These are phyloP conservation scores for Alternaria metachromatica DNA, from an alignment of 2,329 filamentous ascomycete genomes.

Conservation along the genomic window DNA sequence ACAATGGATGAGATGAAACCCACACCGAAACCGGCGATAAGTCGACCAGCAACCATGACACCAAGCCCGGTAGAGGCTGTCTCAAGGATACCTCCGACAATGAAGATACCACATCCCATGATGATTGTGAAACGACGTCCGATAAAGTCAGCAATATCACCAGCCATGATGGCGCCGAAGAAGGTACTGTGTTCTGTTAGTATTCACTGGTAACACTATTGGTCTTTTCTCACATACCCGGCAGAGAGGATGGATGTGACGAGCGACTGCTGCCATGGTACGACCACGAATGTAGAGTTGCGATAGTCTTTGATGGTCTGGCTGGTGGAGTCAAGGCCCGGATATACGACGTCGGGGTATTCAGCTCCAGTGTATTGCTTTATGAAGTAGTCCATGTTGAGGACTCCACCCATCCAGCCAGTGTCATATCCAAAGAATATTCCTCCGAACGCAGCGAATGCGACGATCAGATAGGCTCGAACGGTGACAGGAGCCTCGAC, in stretches of 20 bases:
- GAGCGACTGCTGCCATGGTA: constrained; percentile 58
- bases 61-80: constrained; percentile 66
- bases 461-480: constrained; percentile 56
- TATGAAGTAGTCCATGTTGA: constrained; percentile 53
- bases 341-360: constrained; percentile 50
- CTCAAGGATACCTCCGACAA: constrained; percentile 62
- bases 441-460: constrained; percentile 58
- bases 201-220: neutral
- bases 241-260: constrained; percentile 78
- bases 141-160: constrained; percentile 67
- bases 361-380: constrained; percentile 43
- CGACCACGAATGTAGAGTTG: constrained; percentile 39
- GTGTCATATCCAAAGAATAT: constrained; percentile 79
- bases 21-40: constrained; percentile 77
- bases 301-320: constrained; percentile 69
- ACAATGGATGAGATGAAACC: constrained; percentile 72
- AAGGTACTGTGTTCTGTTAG: constrained; percentile 62
- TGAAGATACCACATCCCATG: constrained; percentile 67
- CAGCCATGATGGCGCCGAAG: constrained; percentile 69
- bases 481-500: constrained; percentile 61
- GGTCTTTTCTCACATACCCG: constrained; percentile 37
- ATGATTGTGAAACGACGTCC: constrained; percentile 72
- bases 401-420: constrained; percentile 75
- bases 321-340: constrained; percentile 59
- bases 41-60: constrained; percentile 72